Evolutionary conservation across 352 stramenopile genomes (phyloP).

Genomic region (Blastocystis sp.): DNA sequence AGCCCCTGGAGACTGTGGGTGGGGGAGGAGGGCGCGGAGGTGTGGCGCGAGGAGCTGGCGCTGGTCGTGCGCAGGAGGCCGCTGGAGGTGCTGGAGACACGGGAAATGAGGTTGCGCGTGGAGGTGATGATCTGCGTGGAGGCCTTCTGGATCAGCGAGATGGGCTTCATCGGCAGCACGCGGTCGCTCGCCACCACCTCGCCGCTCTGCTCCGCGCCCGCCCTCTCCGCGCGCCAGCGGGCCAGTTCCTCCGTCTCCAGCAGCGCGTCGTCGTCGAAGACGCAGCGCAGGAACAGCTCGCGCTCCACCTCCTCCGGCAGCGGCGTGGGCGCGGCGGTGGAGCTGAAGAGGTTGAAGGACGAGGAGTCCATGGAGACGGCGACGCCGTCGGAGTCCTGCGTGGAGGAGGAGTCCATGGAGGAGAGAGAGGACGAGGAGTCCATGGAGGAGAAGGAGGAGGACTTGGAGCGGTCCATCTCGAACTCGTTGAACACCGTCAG

Average conservation of each 20-base stretch:
- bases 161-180: background rate
- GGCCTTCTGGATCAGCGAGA: conserved; percentile 33
- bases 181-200: background rate
- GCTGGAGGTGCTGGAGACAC: background rate
- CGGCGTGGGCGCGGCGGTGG: background rate
- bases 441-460: background rate
- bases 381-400: background rate
- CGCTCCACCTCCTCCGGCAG: background rate
- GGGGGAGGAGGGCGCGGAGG: background rate
- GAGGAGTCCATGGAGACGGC: background rate
- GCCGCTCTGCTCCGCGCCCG: background rate
- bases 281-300: background rate
- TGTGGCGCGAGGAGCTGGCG: background rate
- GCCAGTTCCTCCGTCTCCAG: background rate
- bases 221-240: background rate
- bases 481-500: conserved; percentile 11
- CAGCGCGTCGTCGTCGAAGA: background rate
- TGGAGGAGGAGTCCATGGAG: background rate
- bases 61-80: background rate
- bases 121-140: conserved; percentile 2
- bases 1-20: no score
- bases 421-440: conserved; percentile 6
- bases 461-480: conserved; percentile 62
- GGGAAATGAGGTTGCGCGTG: background rate
- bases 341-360: background rate